phyloP scores from a whole-genome alignment of 2,329 filamentous ascomycete species.

The Apiospora arundinis region DNA sequence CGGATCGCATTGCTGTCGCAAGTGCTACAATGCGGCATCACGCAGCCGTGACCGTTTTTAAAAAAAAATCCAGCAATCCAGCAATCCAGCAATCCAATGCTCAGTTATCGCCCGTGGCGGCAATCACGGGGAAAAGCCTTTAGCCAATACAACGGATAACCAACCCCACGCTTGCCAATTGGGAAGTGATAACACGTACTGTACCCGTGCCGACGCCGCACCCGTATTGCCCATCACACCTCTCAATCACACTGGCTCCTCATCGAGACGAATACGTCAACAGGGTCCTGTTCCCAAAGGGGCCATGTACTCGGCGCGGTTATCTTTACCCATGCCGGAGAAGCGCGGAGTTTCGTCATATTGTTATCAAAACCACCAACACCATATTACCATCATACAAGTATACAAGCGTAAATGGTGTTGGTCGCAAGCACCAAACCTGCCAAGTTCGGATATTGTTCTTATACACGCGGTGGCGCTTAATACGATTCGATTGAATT shows the following conservation, averaged over 20 bases:
- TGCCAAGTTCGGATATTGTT: neutral
- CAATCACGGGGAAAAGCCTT: neutral
- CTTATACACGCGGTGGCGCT: neutral
- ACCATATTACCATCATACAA: neutral
- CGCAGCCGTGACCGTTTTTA: neutral
- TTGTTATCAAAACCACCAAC: constrained; percentile 13
- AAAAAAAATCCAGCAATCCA: neutral
- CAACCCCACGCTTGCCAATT: constrained; percentile 9
- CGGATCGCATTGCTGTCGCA: neutral
- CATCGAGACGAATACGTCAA: neutral
- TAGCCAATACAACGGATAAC: neutral
- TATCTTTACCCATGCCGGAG: constrained; percentile 4
- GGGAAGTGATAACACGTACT: neutral
- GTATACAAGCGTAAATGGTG: neutral
- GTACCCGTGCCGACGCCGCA: constrained; percentile 5
- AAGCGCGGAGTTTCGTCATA: constrained; percentile 13
- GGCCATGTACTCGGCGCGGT: constrained; percentile 1
- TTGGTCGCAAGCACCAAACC: neutral
- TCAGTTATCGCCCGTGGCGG: neutral
- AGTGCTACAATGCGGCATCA: constrained; percentile 11
- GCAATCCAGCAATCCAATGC: neutral
- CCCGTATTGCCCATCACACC: neutral
- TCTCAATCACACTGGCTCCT: constrained; percentile 8
- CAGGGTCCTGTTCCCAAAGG: neutral
- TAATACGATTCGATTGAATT: neutral